Conservation (phyloP, 2,329 filamentous ascomycete genomes). For the Trichoderma gracile region DNA sequence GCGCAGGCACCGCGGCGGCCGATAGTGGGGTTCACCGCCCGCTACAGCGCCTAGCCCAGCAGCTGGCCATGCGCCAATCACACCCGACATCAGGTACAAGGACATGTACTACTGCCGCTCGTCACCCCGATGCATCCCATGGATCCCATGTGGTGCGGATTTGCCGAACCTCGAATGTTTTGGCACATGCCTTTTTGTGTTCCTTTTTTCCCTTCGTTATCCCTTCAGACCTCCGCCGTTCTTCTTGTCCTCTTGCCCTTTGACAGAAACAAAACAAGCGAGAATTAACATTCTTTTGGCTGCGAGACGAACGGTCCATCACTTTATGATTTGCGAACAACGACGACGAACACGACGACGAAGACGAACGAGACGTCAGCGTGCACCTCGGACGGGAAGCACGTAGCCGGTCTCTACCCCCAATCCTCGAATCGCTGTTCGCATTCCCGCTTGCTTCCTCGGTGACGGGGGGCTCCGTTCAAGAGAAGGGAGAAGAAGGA, state of each 20-base stretch:
- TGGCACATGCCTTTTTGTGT: background rate
- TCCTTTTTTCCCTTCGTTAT: background rate
- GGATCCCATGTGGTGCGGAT: background rate
- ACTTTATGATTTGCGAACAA: slow-evolving; percentile 13
- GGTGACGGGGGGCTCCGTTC: background rate
- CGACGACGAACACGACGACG: slow-evolving; percentile 9
- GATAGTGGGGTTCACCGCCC: slow-evolving; percentile 31
- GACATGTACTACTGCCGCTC: background rate
- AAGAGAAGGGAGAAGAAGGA: background rate
- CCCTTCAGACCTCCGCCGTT: no score
- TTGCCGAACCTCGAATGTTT: background rate
- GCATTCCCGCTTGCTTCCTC: slow-evolving; percentile 9
- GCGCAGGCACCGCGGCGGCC: slow-evolving; percentile 10
- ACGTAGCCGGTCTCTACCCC: no score
- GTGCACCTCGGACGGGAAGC: no score
- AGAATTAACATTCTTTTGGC: background rate
- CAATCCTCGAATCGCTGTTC: background rate
- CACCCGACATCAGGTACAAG: no score
- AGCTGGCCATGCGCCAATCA: background rate
- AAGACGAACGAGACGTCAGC: background rate
- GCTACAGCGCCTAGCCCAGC: slow-evolving; percentile 13
- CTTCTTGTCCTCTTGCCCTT: no score
- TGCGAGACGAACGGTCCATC: background rate
- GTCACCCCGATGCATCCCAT: background rate
- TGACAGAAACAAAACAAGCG: background rate